Evolutionary conservation across 2,329 filamentous ascomycete species (phyloP), one percentile per base, ranked within the genome.

Genomic region (Exophiala calicioides): DNA sequence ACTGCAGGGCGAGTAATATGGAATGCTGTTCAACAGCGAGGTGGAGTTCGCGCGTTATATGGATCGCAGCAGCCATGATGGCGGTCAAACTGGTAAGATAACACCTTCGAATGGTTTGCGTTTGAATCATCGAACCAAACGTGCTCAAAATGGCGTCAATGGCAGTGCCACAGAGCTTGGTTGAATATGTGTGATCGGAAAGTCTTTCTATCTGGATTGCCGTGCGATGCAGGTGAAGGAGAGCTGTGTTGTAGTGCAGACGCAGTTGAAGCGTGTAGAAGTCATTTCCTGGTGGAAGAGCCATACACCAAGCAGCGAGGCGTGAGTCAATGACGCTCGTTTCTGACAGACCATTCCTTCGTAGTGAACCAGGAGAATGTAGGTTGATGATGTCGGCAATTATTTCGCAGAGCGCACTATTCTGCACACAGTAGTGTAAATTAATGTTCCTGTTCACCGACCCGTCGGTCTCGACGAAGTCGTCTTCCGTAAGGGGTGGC

Each of bases 341-440:
- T 15, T 10, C 26, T 29, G 12, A 5, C 5, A 13, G 12, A 23
- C 32, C 19, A 24, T 27, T 27, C n/a, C 4, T 9, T 13, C 18
- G 15, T 47, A 23, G 19, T 27, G 24, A 18, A 12, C 42, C 32
- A 10, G 49, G 49, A 9, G 37, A 26, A 10, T 18, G 32, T 8
- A 44, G 12, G 8, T 29, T 38, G n/a, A 52, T 27, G 12, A 52
- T 15, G 13, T 68, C 75, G 32, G 78, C 72, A 58, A 78, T 73
- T 15, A 73, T 67, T 13, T 18, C 12, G 49, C 75, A 78, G 1
- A 79, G 65, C 29, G 70, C 69, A 3, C 73, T 71, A 37, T 75
- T 74, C 21, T 77, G 68, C 18, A 76, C 73, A 15, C 71, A 69
- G 47, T 67, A 73, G n/a, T n/a, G n/a, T n/a, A n/a, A n/a, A 18